Percentiles rank a stretch among this genome's conserved stretches.
Evolutionary conservation across 345 rosid genomes (phyloP).

Genomic region (Citropsis articulata): DNA sequence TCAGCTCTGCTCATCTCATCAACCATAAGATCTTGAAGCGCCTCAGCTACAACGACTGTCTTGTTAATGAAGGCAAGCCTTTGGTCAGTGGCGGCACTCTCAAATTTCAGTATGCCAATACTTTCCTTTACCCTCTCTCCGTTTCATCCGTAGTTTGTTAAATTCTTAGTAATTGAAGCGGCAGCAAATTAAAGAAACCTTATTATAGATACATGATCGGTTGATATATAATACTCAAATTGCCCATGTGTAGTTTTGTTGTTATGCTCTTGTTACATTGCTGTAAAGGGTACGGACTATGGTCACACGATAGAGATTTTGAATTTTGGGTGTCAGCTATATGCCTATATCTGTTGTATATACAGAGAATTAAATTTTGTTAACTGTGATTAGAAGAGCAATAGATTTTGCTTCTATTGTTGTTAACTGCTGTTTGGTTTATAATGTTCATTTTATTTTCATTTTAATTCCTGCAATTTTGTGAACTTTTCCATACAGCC

Average conservation of each 20-base stretch:
- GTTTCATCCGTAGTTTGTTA: constrained; percentile 61
- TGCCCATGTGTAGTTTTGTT: not conserved
- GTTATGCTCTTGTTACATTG: constrained; percentile 5
- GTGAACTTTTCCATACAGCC: too few relatives aligned
- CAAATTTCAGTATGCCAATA: constrained; percentile 75
- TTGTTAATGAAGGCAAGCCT: constrained; percentile 81
- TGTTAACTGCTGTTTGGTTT: not conserved
- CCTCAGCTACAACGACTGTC: constrained; percentile 75
- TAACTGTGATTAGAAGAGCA: not conserved
- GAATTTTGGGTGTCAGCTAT: too few relatives aligned
- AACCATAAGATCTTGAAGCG: constrained; percentile 86
- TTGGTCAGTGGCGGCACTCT: constrained; percentile 51
- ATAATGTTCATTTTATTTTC: not conserved
- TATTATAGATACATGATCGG: not conserved
- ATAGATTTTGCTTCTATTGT: not conserved
- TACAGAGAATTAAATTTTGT: not conserved
- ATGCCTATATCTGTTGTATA: too few relatives aligned
- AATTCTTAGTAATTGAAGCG: constrained; percentile 14
- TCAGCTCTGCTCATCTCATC: constrained; percentile 71
- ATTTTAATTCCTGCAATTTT: too few relatives aligned
- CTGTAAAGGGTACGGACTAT: too few relatives aligned
- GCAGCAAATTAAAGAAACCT: not conserved
- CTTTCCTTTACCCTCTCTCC: constrained; percentile 63
- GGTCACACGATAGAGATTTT: too few relatives aligned
- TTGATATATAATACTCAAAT: too few relatives aligned